phyloP scores from a whole-genome alignment of 495 filamentous ascomycete genomes.

The Saxispiralis lemnorum region DNA sequence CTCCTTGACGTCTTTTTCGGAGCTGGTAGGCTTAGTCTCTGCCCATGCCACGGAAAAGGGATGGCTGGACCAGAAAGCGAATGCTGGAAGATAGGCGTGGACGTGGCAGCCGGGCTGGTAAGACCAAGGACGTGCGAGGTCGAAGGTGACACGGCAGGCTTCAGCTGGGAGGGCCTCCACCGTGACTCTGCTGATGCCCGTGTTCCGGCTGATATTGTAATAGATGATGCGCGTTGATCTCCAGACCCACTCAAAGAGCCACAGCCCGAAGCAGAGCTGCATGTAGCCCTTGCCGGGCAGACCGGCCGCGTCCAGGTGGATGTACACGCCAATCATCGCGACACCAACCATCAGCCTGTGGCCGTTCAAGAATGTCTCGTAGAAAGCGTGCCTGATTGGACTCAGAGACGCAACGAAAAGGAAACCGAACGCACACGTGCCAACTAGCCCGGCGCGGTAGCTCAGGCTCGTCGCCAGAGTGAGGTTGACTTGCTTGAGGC shows the following conservation, averaged over 20 bases:
- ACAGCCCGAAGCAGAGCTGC: slow-evolving; percentile 20
- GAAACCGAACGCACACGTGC: slow-evolving; percentile 28
- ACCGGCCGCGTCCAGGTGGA: slow-evolving; percentile 32
- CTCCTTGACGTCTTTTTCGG: too few species aligned
- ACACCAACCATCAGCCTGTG: slow-evolving; percentile 34
- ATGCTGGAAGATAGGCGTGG: slow-evolving; percentile 36
- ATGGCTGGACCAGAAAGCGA: slow-evolving; percentile 37
- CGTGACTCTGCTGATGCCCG: slow-evolving; percentile 27
- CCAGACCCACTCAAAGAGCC: slow-evolving; percentile 18
- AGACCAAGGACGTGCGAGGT: slow-evolving; percentile 31
- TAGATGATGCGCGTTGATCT: slow-evolving; percentile 19
- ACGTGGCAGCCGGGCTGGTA: slow-evolving; percentile 38
- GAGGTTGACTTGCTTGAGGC: slow-evolving; percentile 7
- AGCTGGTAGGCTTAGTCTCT: slow-evolving; percentile 1
- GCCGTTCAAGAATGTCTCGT: slow-evolving; percentile 39
- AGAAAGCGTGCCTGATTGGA: slow-evolving; percentile 38
- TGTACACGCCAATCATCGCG: slow-evolving; percentile 35
- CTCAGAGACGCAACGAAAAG: slow-evolving; percentile 35
- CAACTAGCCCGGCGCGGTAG: slow-evolving; percentile 24
- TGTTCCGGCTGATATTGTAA: slow-evolving; percentile 19
- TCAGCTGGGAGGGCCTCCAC: slow-evolving; percentile 35
- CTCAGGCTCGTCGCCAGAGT: slow-evolving; percentile 12
- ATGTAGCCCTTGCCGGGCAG: slow-evolving; percentile 25
- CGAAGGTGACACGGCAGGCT: slow-evolving; percentile 34
- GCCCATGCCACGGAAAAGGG: slow-evolving; percentile 42